Evolutionary conservation across 495 filamentous ascomycete species (phyloP), one percentile per base, ranked within the genome.

Genomic region (Penicillium malachiteum): DNA sequence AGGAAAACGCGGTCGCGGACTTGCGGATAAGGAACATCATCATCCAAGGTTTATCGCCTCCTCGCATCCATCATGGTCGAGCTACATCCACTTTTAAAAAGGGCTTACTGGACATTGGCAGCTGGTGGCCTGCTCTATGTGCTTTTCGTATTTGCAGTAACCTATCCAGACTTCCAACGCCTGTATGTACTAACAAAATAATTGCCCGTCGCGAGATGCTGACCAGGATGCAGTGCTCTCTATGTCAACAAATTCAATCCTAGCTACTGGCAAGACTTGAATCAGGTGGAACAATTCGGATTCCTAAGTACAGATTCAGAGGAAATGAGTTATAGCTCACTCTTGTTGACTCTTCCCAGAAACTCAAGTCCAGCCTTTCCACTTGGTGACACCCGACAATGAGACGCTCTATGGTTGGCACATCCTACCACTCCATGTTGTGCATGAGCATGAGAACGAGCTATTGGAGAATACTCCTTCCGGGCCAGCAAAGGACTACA

Each of bases 201-300:
- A 33, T 31, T 46, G 5, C 13, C n/a, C 30, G 14, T 46, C 41
- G 17, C 18, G 16, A 46, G 8, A 32, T 46, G 18, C 59, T 68
- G 17, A 61, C 41, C 8, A 38, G 12, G 7, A 9, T 18, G 40
- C 62, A 93, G 90, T 57, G 84, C 84, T 17, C 68, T 96, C 13
- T 96, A 95, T 70, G 84, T 83, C 12, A 85, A 95, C 66, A 85
- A 85, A 40, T 50, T 93, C 53, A 83, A 91, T 57, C 85, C 87
- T 0, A 67, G 80, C 11, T 80, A 81, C 60, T 91, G 84, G 82
- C 74, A 87, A 48, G 79, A 94, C 65, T 52, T 89, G 35, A 84
- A 91, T 56, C 72, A 82, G 31, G 86, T 89, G 0, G 87, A 94
- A 60, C 73, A 82, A 37, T 95, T 91, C 76, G 91, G 91, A 0